A percentile compares a stretch with the other conserved stretches of the same genome.
Conservation (phyloP, 306 rosid species). For the Vigna hirtella region DNA sequence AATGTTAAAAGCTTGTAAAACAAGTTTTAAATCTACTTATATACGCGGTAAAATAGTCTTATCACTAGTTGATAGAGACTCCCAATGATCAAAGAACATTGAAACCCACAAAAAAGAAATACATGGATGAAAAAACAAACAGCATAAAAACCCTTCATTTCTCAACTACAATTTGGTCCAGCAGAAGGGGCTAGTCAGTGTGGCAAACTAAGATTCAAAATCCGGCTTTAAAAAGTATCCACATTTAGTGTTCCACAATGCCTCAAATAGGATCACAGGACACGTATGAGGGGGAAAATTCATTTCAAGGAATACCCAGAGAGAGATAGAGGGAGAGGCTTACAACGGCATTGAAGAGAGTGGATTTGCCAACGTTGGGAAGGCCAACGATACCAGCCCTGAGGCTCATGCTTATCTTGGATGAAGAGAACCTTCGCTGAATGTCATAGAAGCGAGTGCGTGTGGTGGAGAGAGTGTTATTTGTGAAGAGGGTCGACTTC, state of each 20-base stretch:
- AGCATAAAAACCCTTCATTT: neutral
- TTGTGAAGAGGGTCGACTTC: constrained; percentile 58
- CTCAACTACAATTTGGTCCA: neutral
- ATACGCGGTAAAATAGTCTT: no score
- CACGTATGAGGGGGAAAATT: neutral
- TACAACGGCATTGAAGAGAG: constrained; percentile 97
- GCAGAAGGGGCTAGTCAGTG: neutral
- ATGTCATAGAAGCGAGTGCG: constrained; percentile 49
- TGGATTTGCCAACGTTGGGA: constrained; percentile 96
- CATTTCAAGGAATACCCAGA: constrained; percentile 16
- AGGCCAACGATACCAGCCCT: constrained; percentile 97
- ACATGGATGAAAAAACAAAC: neutral
- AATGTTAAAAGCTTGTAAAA: no score
- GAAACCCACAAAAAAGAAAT: neutral
- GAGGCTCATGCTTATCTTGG: constrained; percentile 91
- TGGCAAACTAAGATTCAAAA: neutral
- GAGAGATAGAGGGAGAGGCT: constrained; percentile 34
- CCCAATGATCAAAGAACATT: neutral
- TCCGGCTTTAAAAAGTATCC: neutral
- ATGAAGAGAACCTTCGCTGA: constrained; percentile 63
- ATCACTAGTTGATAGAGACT: no score
- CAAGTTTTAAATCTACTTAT: no score
- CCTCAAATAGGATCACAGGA: neutral
- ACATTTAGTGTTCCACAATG: neutral
- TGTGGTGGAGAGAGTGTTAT: constrained; percentile 48